A percentile compares a stretch with the other conserved stretches of the same genome.
phyloP scores from a whole-genome alignment of 768 basidiomycete genomes.

The Pleurotus giganteus region DNA sequence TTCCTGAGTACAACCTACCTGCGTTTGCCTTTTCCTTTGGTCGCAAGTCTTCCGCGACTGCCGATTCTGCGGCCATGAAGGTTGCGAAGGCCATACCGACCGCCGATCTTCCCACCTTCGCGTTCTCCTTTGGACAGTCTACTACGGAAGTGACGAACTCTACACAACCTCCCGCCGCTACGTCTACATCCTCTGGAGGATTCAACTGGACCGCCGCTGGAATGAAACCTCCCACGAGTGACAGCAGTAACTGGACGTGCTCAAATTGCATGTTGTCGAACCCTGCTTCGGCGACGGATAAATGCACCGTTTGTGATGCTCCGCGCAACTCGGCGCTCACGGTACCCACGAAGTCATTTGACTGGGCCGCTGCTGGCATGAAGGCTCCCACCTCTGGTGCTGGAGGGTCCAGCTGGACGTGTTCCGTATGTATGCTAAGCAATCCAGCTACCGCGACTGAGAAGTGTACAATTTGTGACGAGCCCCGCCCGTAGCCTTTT shows the following conservation, averaged over 20 bases:
- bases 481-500: conserved; percentile 22
- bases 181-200: conserved; percentile 26
- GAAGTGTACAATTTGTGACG: conserved; percentile 53
- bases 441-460: conserved; percentile 43
- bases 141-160: background rate
- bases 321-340: conserved; percentile 19
- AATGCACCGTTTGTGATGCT: conserved; percentile 52
- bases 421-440: conserved; percentile 47
- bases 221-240: conserved; percentile 39
- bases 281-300: conserved; percentile 36
- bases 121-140: conserved; percentile 13
- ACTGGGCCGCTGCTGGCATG: conserved; percentile 62
- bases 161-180: conserved; percentile 11
- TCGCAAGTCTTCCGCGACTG: conserved; percentile 20
- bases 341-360: conserved; percentile 2
- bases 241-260: conserved; percentile 52
- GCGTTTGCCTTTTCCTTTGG: conserved; percentile 31
- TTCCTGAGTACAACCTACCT: conserved; percentile 30
- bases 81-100: conserved; percentile 37
- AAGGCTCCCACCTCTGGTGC: conserved; percentile 37
- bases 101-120: conserved; percentile 10
- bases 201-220: conserved; percentile 69
- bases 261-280: conserved; percentile 50
- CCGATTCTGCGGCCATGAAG: conserved; percentile 24
- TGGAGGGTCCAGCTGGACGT: conserved; percentile 48